phyloP scores from a whole-genome alignment of 2,329 filamentous ascomycete species.

The Fusarium sterilihyphosum region DNA sequence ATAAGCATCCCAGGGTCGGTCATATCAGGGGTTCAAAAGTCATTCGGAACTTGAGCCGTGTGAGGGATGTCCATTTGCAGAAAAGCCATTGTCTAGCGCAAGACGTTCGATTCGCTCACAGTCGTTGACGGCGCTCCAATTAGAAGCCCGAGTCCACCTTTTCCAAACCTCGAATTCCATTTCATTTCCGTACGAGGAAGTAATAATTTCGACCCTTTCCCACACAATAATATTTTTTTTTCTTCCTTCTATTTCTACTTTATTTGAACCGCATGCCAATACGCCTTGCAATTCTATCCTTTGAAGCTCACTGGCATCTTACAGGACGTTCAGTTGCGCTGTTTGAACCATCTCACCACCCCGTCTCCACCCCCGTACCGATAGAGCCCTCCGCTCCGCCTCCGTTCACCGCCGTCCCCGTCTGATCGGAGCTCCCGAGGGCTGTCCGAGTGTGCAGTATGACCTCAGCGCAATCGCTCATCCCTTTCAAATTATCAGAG shows the following conservation, averaged over 20 bases:
- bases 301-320: neutral
- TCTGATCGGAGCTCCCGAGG: slow-evolving; percentile 31
- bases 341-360: slow-evolving; percentile 14
- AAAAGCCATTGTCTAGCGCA: slow-evolving; percentile 43
- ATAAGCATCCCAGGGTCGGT: slow-evolving; percentile 10
- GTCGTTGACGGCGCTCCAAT: slow-evolving; percentile 37
- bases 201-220: slow-evolving; percentile 13
- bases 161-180: slow-evolving; percentile 34
- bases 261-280: neutral
- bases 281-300: neutral
- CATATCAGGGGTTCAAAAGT: slow-evolving; percentile 10
- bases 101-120: slow-evolving; percentile 41
- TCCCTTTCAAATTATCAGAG: neutral
- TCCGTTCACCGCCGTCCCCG: slow-evolving; percentile 39
- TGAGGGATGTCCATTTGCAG: slow-evolving; percentile 19
- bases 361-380: slow-evolving; percentile 37
- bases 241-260: neutral
- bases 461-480: neutral
- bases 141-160: slow-evolving; percentile 37
- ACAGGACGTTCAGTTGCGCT: neutral
- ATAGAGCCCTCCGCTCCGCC: slow-evolving; percentile 40
- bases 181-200: slow-evolving; percentile 34
- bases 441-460: slow-evolving; percentile 16
- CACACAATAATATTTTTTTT: neutral
- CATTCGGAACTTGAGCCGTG: slow-evolving; percentile 25